Base-by-base conservation (phyloP, 2,329 filamentous ascomycete genomes). In the Colletotrichum filicis region DNA sequence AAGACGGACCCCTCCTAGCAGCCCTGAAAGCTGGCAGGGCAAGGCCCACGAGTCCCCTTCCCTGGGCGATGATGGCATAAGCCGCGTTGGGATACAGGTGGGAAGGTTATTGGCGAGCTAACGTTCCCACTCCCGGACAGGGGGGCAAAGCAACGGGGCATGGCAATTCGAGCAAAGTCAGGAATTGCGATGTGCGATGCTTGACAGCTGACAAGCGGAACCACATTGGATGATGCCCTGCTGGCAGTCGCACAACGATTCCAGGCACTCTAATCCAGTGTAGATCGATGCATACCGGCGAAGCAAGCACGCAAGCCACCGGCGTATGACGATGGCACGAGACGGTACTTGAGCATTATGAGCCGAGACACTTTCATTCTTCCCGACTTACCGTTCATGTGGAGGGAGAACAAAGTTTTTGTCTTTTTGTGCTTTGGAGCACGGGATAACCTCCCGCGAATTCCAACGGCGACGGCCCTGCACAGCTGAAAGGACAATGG, bases 161-260 rank as follows among this genome's bases (percentile, higher is more conserved):
- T 72, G 58, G 69, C 42, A 72, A 59, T 69, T 65, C 56, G 52
- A 66, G 60, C 35, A 19, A 37, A 26, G 52, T 22, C 37, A 19
- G 28, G 53, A 58, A 69, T 72, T 69, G 59, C 66, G 53, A 69
- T 64, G 70, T 56, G 59, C 69, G n/a, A 26, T 42, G 52, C 57
- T 63, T 64, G 61, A 64, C 66, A 55, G 69, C 26, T 63, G 58
- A 72, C 58, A 52, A 35, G 19, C 46, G 58, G 24, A 16, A 16
- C 2, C 28, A 62, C 22, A n/a, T 53, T 26, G 49, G 57, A 60
- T 4, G 49, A 49, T 42, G 42, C 5, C 62, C 30, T 32, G 35
- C 42, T 19, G 16, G 49, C 42, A 22, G 42, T 19, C 11, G 49
- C 42, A 22, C 28, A 42, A 42, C 14, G 32, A 53, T 37, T 26